These are phyloP conservation scores for Mycosarcoma mackinlayi DNA, from an alignment of 1,284 basidiomycete genomes.

Conservation along the genomic window DNA sequence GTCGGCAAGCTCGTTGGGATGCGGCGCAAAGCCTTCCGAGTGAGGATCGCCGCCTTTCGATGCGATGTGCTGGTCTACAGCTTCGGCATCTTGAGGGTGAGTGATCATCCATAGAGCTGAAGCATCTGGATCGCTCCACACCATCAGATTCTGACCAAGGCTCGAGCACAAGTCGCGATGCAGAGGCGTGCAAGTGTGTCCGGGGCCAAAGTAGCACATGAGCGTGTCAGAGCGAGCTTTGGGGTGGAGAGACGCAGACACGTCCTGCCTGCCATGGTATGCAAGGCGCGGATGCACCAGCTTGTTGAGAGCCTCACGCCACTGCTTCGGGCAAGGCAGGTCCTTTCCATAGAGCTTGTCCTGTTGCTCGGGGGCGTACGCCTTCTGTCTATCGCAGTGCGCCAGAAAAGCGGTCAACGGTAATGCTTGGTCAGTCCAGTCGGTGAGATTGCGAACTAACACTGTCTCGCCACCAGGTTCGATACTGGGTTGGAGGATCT, in stretches of 20 bases:
- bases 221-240: slow-evolving; percentile 6
- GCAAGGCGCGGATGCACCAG: slow-evolving; percentile 26
- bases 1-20: slow-evolving; percentile 23
- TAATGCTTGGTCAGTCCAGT: slow-evolving; percentile 3
- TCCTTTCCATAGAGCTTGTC: slow-evolving; percentile 31
- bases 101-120: slow-evolving; percentile 32
- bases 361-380: slow-evolving; percentile 1
- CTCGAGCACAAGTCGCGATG: slow-evolving; percentile 36
- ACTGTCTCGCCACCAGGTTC: not conserved
- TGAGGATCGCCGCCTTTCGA: slow-evolving; percentile 22
- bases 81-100: slow-evolving; percentile 12
- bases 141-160: slow-evolving; percentile 43
- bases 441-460: slow-evolving; percentile 11
- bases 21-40: slow-evolving; percentile 8
- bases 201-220: slow-evolving; percentile 25
- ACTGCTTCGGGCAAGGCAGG: slow-evolving; percentile 7
- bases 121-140: slow-evolving; percentile 26
- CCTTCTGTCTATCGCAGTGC: slow-evolving; percentile 5
- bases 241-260: slow-evolving; percentile 2
- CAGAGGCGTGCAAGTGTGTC: slow-evolving; percentile 21
- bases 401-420: slow-evolving; percentile 12
- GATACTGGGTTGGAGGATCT: slow-evolving; percentile 3
- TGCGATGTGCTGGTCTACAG: slow-evolving; percentile 19
- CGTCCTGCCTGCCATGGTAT: slow-evolving; percentile 26
- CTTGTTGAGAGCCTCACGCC: slow-evolving; percentile 5